Conservation (phyloP, 1,284 basidiomycete genomes). For the Trametes versicolor region DNA sequence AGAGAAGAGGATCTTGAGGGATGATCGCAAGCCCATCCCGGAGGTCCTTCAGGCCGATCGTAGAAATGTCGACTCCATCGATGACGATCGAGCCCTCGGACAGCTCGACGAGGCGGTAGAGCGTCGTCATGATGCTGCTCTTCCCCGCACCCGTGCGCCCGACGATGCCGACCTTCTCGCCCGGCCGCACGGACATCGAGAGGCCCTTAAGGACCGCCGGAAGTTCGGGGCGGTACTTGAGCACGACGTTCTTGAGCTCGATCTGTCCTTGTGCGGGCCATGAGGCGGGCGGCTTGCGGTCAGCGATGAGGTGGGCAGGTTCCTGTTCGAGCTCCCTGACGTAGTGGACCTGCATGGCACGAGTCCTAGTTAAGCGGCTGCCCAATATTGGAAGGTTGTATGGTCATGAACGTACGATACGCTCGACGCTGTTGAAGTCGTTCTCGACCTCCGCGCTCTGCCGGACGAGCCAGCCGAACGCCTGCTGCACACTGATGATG, state of each 20-base stretch:
- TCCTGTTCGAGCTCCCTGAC: slow-evolving; percentile 83
- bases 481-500: slow-evolving; percentile 78
- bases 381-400: not conserved
- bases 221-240: slow-evolving; percentile 79
- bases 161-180: slow-evolving; percentile 92
- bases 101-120: slow-evolving; percentile 63
- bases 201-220: slow-evolving; percentile 76
- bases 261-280: slow-evolving; percentile 79
- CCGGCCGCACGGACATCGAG: slow-evolving; percentile 70
- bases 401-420: slow-evolving; percentile 52
- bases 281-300: slow-evolving; percentile 61
- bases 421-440: slow-evolving; percentile 92
- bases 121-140: slow-evolving; percentile 67
- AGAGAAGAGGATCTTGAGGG: slow-evolving; percentile 76
- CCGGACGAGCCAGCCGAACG: slow-evolving; percentile 86
- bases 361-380: not conserved
- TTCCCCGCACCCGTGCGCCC: slow-evolving; percentile 82
- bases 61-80: slow-evolving; percentile 74
- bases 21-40: slow-evolving; percentile 81
- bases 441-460: slow-evolving; percentile 91
- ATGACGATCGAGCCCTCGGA: slow-evolving; percentile 71
- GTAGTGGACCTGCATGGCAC: slow-evolving; percentile 64
- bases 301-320: slow-evolving; percentile 71
- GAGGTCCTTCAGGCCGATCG: slow-evolving; percentile 71
- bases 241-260: slow-evolving; percentile 67